Evolutionary conservation across 2,329 filamentous ascomycete species (phyloP).

Genomic region (Raffaelea ambrosiae): DNA sequence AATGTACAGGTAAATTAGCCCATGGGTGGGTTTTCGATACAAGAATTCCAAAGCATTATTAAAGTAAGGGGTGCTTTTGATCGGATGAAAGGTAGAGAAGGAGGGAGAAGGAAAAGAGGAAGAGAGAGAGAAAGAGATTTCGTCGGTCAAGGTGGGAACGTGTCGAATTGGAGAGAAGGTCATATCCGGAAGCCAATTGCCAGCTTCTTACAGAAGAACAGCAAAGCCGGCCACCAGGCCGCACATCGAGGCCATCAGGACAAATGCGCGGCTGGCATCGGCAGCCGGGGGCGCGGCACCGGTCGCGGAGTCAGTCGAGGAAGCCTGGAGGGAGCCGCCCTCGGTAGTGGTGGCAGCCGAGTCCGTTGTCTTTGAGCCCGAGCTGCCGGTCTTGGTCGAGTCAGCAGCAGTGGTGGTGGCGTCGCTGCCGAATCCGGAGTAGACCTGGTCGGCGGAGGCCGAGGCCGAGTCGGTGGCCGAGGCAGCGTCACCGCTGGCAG

Average conservation of each 20-base stretch:
- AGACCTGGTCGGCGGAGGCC: slow-evolving; percentile 23
- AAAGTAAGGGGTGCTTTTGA: no score
- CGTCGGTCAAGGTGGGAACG: no score
- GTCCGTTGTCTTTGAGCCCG: neutral
- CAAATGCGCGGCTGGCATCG: slow-evolving; percentile 22
- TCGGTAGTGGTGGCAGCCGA: neutral
- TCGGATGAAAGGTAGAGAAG: no score
- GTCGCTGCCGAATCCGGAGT: slow-evolving; percentile 20
- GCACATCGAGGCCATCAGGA: slow-evolving; percentile 3
- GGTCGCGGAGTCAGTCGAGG: neutral
- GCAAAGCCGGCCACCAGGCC: slow-evolving; percentile 20
- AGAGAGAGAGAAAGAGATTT: no score
- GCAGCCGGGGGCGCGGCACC: slow-evolving; percentile 10
- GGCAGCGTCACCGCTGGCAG: slow-evolving; percentile 22
- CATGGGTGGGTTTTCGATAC: no score
- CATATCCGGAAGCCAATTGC: no score
- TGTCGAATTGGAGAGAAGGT: no score
- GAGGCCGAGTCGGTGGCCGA: slow-evolving; percentile 12
- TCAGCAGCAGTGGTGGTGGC: neutral
- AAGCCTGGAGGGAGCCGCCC: neutral
- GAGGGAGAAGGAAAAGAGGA: no score
- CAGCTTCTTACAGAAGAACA: slow-evolving; percentile 30
- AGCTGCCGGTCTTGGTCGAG: no score
- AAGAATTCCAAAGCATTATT: no score
- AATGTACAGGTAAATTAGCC: no score